Evolutionary conservation across 2,329 filamentous ascomycete species (phyloP).

Genomic region (Cadophora sp.): DNA sequence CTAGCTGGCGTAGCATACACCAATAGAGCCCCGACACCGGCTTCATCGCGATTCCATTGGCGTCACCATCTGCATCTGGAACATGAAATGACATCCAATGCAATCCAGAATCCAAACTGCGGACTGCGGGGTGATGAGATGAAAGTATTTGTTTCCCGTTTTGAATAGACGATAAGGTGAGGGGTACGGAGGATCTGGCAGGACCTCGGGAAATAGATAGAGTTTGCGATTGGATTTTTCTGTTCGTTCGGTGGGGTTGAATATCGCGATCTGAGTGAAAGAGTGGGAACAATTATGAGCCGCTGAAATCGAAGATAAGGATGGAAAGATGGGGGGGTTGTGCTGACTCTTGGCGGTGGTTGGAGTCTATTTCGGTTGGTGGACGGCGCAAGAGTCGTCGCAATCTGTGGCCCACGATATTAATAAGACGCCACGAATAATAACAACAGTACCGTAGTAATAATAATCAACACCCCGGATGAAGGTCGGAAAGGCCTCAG

Average conservation of each 20-base stretch:
- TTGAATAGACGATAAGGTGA: slow-evolving; percentile 5
- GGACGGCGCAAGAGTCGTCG: slow-evolving; percentile 12
- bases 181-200: slow-evolving; percentile 9
- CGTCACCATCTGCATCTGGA: slow-evolving; percentile 19
- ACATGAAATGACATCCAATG: neutral
- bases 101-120: too few species aligned
- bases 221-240: slow-evolving; percentile 7
- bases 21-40: slow-evolving; percentile 16
- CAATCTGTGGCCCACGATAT: slow-evolving; percentile 15
- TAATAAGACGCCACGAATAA: neutral
- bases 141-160: neutral
- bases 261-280: slow-evolving; percentile 8
- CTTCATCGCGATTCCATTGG: slow-evolving; percentile 9
- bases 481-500: neutral
- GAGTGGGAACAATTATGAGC: neutral
- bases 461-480: neutral
- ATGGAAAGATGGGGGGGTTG: neutral
- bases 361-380: neutral
- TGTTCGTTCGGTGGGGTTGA: slow-evolving; percentile 3
- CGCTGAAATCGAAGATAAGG: slow-evolving; percentile 19
- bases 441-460: neutral
- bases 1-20: slow-evolving; percentile 15
- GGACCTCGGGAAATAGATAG: neutral
- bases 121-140: slow-evolving; percentile 4
- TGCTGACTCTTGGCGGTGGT: slow-evolving; percentile 27